Percentiles rank a stretch among this genome's conserved stretches.
Conservation (phyloP, 257 asterid genomes). For the Solanum chiquidenum region DNA sequence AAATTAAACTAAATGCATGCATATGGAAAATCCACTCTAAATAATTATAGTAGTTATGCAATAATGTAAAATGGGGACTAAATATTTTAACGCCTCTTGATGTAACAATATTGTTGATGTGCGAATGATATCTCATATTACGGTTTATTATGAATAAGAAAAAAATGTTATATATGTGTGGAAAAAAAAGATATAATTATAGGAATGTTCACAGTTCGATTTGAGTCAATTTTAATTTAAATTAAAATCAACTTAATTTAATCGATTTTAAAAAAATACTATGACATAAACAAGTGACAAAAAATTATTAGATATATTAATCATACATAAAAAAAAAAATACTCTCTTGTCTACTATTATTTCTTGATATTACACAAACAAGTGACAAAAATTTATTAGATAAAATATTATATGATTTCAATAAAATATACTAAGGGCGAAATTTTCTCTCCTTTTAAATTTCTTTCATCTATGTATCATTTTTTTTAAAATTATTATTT, state of each 20-base stretch:
- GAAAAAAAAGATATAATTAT: background rate
- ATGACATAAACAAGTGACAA: too few relatives aligned
- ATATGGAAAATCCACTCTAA: slow-evolving; percentile 20
- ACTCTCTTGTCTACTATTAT: background rate
- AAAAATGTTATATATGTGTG: background rate
- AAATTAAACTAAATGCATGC: slow-evolving; percentile 15
- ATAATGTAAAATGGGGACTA: background rate
- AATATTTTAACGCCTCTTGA: background rate
- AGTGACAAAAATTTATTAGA: background rate
- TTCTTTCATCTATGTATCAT: too few relatives aligned
- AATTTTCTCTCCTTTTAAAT: background rate
- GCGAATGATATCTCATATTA: background rate
- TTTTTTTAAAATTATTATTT: too few relatives aligned
- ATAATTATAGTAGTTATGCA: background rate
- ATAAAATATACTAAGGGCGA: background rate
- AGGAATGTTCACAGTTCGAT: background rate
- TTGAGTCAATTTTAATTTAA: too few relatives aligned
- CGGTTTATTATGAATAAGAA: background rate
- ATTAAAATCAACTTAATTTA: too few relatives aligned
- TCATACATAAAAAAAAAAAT: background rate
- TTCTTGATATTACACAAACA: background rate
- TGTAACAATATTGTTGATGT: background rate
- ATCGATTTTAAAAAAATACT: too few relatives aligned
- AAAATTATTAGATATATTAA: too few relatives aligned
- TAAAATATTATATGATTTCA: background rate